Evolutionary conservation across 176 grass and related monocot genomes (phyloP), one percentile per base, ranked within the genome.

Genomic region (Hsuehochloa calcarea): DNA sequence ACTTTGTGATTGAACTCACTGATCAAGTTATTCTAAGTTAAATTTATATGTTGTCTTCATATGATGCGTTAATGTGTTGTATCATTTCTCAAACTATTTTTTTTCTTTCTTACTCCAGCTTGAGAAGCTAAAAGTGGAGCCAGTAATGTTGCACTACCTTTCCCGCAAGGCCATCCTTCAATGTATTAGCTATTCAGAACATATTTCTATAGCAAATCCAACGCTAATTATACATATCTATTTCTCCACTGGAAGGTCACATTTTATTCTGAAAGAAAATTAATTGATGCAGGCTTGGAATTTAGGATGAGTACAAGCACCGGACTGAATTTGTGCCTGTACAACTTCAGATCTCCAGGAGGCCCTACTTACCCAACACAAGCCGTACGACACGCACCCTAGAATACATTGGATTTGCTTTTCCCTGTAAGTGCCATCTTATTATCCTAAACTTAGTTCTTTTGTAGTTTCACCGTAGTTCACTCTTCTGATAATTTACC

Each of bases 111-210:
- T 29, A 38, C 50, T 94, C 22, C 93, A 98, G 96, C 93, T 98
- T 88, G 93, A 95, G 73, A 98, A 98, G 86, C 89, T 98, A 80
- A 98, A 95, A 94, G 90, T 98, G 20, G 96, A 98, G 70, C 96
- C 96, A 46, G 96, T 95, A 68, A 74, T 98, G 54, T 49, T 98
- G 40, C 96, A 98, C 70, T 98, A 95, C 65, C 93, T 98, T n/a
- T 90, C 89, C 64, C 81, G 78, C 65, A 80, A 94, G 91, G 80
- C 82, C 65, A 76, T 88, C 39, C 91, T 98, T 81, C 84, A 87
- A 98, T 90, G 96, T 98, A 74, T 74, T 87, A 58, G 4, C 68
- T 84, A 39, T 41, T 77, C 38, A 41, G 29, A 40, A 56, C 61
- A 72, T 39, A 20, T 83, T 37, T n/a, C 78, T 69, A 47, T 46